These are phyloP conservation scores for Akanthomyces lecanii DNA, from an alignment of 2,329 filamentous ascomycete species.

Conservation along the genomic window DNA sequence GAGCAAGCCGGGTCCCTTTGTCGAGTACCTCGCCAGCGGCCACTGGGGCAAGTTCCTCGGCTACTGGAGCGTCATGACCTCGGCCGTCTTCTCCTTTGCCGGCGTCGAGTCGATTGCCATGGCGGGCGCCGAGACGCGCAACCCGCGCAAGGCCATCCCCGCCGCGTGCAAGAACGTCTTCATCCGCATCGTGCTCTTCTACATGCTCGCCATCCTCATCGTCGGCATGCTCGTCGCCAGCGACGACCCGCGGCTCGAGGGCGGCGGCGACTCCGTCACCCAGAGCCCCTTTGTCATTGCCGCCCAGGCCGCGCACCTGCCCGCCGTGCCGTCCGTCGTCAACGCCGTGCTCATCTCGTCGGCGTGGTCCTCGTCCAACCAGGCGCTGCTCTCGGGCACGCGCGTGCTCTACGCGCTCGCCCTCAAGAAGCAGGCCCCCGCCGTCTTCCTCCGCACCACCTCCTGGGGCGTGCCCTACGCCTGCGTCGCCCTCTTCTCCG, in stretches of 20 bases:
- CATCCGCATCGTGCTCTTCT: conserved; percentile 54
- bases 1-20: conserved; percentile 63
- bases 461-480: conserved; percentile 59
- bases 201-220: conserved; percentile 65
- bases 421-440: conserved; percentile 54
- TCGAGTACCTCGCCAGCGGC: conserved; percentile 57
- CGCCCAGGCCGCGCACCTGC: conserved; percentile 61
- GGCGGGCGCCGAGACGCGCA: conserved; percentile 55
- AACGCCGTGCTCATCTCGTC: conserved; percentile 74
- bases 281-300: conserved; percentile 68
- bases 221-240: conserved; percentile 64
- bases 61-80: conserved; percentile 58
- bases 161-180: conserved; percentile 54
- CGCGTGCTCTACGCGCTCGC: conserved; percentile 58
- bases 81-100: conserved; percentile 65
- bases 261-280: conserved; percentile 40
- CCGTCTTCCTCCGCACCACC: conserved; percentile 55
- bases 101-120: conserved; percentile 62
- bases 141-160: conserved; percentile 50
- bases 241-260: conserved; percentile 49
- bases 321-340: conserved; percentile 64
- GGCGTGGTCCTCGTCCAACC: conserved; percentile 66
- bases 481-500: conserved; percentile 49
- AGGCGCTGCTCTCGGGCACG: conserved; percentile 57
- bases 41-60: conserved; percentile 63